Conservation (phyloP, 192 early-diverging fungal genomes). For the Haplosporangium gracile region DNA sequence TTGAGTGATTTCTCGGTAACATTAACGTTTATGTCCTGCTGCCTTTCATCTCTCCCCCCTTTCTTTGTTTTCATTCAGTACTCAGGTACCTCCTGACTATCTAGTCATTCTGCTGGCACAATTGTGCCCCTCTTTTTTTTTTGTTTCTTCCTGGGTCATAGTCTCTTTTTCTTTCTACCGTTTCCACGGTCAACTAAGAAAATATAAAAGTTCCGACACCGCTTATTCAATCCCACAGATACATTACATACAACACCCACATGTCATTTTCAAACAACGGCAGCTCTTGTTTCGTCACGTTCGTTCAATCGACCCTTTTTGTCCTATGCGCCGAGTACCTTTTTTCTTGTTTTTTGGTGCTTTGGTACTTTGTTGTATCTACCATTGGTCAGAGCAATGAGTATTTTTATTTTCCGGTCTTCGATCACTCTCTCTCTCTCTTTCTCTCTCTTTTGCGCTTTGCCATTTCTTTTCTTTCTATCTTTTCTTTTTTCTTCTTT, state of each 20-base stretch:
- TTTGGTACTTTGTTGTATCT: not conserved
- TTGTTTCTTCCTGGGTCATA: not conserved
- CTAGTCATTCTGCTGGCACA: not conserved
- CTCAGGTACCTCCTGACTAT: not conserved
- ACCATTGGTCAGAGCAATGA: not conserved
- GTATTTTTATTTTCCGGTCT: not conserved
- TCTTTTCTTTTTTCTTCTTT: not conserved
- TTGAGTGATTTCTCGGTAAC: not conserved
- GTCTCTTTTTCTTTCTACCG: not conserved
- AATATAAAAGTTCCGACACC: not conserved
- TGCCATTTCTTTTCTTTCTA: not conserved
- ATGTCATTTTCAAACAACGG: not conserved
- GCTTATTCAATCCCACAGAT: not conserved
- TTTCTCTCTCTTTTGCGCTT: not conserved
- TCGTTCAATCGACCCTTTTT: not conserved
- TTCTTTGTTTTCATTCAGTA: not conserved
- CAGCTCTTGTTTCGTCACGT: conserved; percentile 3
- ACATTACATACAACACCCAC: not conserved
- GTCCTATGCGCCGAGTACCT: not conserved
- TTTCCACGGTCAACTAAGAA: not conserved
- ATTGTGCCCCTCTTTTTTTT: not conserved
- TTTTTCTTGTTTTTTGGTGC: not conserved
- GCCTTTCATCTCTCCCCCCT: not conserved
- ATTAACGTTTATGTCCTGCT: not conserved
- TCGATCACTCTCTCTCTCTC: not conserved